Conservation (phyloP, 257 asterid genomes). For the Solanum sejunctum region DNA sequence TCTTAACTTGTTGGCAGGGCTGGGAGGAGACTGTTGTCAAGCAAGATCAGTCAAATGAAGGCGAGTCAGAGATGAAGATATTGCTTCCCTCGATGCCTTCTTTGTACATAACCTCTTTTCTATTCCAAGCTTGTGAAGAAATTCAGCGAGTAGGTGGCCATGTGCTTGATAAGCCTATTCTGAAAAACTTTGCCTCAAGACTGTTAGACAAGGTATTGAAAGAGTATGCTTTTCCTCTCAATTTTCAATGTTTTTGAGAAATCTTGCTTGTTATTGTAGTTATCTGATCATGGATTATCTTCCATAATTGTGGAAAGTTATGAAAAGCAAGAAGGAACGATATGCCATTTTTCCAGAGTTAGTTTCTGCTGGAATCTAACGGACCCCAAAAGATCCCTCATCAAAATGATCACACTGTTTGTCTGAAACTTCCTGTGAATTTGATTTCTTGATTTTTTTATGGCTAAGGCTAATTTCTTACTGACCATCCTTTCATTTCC, state of each 20-base stretch:
- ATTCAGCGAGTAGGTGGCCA: conserved; percentile 95
- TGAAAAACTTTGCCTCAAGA: conserved; percentile 71
- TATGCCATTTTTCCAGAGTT: neutral
- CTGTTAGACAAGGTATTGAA: conserved; percentile 62
- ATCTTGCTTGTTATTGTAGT: neutral
- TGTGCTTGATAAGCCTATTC: conserved; percentile 71
- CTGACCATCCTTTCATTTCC: neutral
- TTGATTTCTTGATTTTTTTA: neutral
- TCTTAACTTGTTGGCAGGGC: conserved; percentile 45
- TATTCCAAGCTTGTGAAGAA: conserved; percentile 89
- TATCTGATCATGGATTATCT: neutral
- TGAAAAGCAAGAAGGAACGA: neutral
- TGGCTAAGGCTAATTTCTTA: neutral
- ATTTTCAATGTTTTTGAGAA: neutral
- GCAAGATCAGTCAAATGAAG: conserved; percentile 67
- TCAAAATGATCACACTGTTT: neutral
- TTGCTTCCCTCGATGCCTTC: conserved; percentile 97
- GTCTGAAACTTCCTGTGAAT: neutral
- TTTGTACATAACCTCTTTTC: conserved; percentile 55
- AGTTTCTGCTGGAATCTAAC: neutral
- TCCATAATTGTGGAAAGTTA: neutral
- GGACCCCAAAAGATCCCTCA: neutral
- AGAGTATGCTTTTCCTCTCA: neutral
- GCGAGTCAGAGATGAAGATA: conserved; percentile 72
- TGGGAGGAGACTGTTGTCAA: conserved; percentile 93